These are phyloP conservation scores for Diaporthe amygdali DNA, from an alignment of 2,329 filamentous ascomycete genomes.

Conservation along the genomic window DNA sequence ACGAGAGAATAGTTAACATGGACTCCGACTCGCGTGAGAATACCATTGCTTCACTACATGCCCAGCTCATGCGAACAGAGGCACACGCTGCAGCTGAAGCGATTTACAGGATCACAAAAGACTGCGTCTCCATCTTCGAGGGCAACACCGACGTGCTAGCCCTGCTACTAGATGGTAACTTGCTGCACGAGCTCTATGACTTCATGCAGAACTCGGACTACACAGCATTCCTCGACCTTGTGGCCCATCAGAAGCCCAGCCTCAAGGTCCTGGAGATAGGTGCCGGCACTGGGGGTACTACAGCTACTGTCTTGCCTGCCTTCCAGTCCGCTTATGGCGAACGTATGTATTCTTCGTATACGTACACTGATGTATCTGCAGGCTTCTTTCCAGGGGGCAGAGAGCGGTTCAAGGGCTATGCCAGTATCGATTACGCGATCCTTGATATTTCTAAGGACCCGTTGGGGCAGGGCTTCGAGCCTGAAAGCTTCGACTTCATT, in stretches of 20 bases:
- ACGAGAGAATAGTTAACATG: background rate
- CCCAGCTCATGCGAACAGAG: background rate
- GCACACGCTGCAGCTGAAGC: background rate
- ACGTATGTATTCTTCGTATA: slow-evolving; percentile 24
- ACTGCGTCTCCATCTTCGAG: background rate
- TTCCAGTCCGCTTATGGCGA: background rate
- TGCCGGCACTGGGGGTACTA: slow-evolving; percentile 40
- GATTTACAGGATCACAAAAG: background rate
- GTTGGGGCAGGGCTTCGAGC: slow-evolving; percentile 36
- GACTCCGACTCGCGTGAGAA: background rate
- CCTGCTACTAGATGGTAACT: background rate
- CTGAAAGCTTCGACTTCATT: slow-evolving; percentile 34
- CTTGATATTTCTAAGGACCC: slow-evolving; percentile 37
- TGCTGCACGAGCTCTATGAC: slow-evolving; percentile 11
- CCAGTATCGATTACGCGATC: slow-evolving; percentile 33
- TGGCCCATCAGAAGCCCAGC: slow-evolving; percentile 36
- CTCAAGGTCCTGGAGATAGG: slow-evolving; percentile 44
- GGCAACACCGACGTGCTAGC: background rate
- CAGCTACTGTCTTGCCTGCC: slow-evolving; percentile 28
- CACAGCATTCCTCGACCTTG: background rate
- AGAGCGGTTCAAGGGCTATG: slow-evolving; percentile 31
- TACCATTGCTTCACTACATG: background rate
- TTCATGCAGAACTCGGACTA: slow-evolving; percentile 2
- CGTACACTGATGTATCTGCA: slow-evolving; percentile 29
- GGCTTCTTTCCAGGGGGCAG: slow-evolving; percentile 28